Conservation (phyloP, 345 rosid species). For the Lepidium africanum region DNA sequence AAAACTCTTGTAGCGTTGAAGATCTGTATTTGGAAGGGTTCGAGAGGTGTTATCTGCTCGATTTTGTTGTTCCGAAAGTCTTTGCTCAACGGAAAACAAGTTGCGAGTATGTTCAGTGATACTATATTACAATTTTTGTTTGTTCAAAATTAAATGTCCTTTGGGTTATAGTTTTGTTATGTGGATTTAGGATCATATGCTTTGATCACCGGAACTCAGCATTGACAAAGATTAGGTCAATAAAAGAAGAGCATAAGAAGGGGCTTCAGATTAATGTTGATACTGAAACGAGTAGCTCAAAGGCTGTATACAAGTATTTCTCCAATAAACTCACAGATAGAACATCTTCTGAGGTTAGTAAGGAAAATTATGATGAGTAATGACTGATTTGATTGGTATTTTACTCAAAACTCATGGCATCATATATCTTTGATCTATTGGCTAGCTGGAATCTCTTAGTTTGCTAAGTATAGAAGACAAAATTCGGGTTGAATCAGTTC, state of each 20-base stretch:
- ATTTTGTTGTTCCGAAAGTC: constrained; percentile 54
- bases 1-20: constrained; percentile 33
- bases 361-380: not conserved
- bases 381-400: not conserved
- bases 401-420: not conserved
- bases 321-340: constrained; percentile 37
- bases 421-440: not conserved
- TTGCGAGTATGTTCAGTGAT: constrained; percentile 52
- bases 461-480: constrained; percentile 37
- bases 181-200: constrained; percentile 47
- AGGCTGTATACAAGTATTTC: constrained; percentile 58
- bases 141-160: not conserved
- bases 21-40: constrained; percentile 47
- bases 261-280: constrained; percentile 36
- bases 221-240: constrained; percentile 23
- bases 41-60: constrained; percentile 62
- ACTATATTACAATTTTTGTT: not conserved
- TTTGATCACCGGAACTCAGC: constrained; percentile 74
- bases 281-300: constrained; percentile 62
- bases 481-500: constrained; percentile 42
- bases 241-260: constrained; percentile 16
- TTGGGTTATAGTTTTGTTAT: not conserved
- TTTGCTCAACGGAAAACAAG: constrained; percentile 32
- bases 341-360: constrained; percentile 38
- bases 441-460: constrained; percentile 30